A percentile compares a stretch with the other conserved stretches of the same genome.
phyloP scores from a whole-genome alignment of 139 green algal species.

The Picochlorum sp. region DNA sequence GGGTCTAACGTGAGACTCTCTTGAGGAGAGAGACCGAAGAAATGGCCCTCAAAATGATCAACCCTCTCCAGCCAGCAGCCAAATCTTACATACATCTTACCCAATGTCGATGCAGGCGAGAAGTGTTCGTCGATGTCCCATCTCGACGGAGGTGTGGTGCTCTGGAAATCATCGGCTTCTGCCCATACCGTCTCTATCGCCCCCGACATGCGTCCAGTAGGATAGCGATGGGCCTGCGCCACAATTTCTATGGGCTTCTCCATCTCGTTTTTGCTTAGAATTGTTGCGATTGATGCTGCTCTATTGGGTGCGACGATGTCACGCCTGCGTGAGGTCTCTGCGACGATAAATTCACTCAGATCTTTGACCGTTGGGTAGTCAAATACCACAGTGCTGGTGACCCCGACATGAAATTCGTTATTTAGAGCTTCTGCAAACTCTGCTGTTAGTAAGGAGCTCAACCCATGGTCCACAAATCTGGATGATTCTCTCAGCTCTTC shows the following conservation, averaged over 20 bases:
- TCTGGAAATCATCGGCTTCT: background rate
- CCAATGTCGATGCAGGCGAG: background rate
- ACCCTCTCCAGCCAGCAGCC: conserved; percentile 36
- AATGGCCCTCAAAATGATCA: conserved; percentile 40
- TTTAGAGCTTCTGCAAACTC: conserved; percentile 29
- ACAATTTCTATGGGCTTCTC: background rate
- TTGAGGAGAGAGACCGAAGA: conserved; percentile 11
- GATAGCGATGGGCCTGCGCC: background rate
- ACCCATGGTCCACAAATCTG: conserved; percentile 6
- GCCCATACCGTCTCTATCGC: background rate
- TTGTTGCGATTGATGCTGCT: too few relatives aligned
- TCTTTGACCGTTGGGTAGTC: conserved; percentile 49
- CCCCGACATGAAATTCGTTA: conserved; percentile 9
- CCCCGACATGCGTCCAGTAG: background rate
- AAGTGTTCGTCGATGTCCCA: conserved; percentile 29
- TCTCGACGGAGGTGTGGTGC: conserved; percentile 11
- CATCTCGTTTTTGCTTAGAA: background rate
- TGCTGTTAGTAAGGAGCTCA: conserved; percentile 12
- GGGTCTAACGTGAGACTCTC: conserved; percentile 58
- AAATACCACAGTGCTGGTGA: conserved; percentile 40
- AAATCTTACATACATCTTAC: conserved; percentile 40
- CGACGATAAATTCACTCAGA: background rate
- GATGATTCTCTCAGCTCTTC: background rate
- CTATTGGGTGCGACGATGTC: too few relatives aligned
- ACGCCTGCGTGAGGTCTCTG: background rate